phyloP scores from a whole-genome alignment of 2,329 filamentous ascomycete species.

The Claviceps pazoutovae region DNA sequence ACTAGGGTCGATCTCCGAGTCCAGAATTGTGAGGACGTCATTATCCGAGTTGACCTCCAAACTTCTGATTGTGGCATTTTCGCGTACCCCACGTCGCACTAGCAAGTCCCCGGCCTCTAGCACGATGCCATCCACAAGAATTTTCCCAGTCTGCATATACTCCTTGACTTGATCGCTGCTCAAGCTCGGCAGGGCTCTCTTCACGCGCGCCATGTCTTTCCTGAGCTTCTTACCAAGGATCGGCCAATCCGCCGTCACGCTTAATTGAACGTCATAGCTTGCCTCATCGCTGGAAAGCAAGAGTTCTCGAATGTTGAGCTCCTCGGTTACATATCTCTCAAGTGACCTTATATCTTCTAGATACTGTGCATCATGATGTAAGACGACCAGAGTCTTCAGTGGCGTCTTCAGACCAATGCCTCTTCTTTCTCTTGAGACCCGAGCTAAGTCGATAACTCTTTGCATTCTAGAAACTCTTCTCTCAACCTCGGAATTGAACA shows the following conservation, averaged over 20 bases:
- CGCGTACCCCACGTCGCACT: slow-evolving; percentile 62
- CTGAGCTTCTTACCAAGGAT: slow-evolving; percentile 93
- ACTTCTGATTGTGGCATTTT: slow-evolving; percentile 55
- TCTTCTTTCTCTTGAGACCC: slow-evolving; percentile 73
- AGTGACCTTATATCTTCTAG: slow-evolving; percentile 76
- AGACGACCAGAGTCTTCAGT: slow-evolving; percentile 75
- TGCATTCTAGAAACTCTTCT: slow-evolving; percentile 85
- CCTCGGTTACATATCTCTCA: slow-evolving; percentile 78
- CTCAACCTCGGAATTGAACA: slow-evolving; percentile 79
- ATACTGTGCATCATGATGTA: slow-evolving; percentile 71
- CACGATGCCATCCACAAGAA: slow-evolving; percentile 74
- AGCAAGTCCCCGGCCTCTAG: slow-evolving; percentile 69
- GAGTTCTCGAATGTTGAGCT: slow-evolving; percentile 79
- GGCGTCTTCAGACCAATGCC: slow-evolving; percentile 82
- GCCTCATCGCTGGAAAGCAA: slow-evolving; percentile 76
- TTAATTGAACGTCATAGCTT: slow-evolving; percentile 86
- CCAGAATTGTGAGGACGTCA: slow-evolving; percentile 84
- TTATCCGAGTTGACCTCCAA: slow-evolving; percentile 80
- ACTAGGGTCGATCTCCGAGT: slow-evolving; percentile 68
- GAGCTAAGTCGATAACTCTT: slow-evolving; percentile 80
- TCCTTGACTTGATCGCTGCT: slow-evolving; percentile 67
- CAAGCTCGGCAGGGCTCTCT: slow-evolving; percentile 72
- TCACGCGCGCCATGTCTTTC: slow-evolving; percentile 83
- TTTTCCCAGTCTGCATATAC: slow-evolving; percentile 60
- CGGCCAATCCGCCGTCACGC: slow-evolving; percentile 82